Conservation (phyloP, 176 grass and related monocot genomes). For the Aechmea fasciata region DNA sequence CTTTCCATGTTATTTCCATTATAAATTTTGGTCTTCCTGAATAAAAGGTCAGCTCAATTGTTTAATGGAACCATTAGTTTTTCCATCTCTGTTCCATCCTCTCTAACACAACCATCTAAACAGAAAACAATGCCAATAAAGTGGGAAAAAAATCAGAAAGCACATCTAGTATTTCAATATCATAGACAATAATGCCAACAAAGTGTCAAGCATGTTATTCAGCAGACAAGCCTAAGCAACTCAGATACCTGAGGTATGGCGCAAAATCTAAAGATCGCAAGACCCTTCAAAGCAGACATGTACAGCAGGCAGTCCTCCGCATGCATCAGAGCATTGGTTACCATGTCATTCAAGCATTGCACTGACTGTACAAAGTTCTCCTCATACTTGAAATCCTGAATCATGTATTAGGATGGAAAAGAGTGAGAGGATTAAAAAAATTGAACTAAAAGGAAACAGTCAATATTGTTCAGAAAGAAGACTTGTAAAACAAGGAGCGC, state of each 20-base stretch:
- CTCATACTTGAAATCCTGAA: constrained; percentile 81
- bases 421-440: not conserved
- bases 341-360: constrained; percentile 92
- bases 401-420: not conserved
- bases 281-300: constrained; percentile 71
- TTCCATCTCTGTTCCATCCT: too few relatives aligned
- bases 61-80: too few relatives aligned
- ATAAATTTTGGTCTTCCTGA: too few relatives aligned
- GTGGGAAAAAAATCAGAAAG: too few relatives aligned
- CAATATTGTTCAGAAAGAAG: not conserved
- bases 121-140: too few relatives aligned
- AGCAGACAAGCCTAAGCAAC: constrained; percentile 3
- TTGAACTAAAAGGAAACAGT: too few relatives aligned
- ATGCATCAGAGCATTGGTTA: constrained; percentile 82
- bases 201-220: not conserved
- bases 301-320: constrained; percentile 71
- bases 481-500: not conserved
- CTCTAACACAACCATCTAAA: too few relatives aligned
- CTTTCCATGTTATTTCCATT: too few relatives aligned
- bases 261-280: constrained; percentile 76
- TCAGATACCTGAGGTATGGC: constrained; percentile 82
- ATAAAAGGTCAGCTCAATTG: too few relatives aligned
- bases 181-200: not conserved
- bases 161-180: not conserved
- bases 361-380: constrained; percentile 76